These are phyloP conservation scores for Baorangia bicolor DNA, from an alignment of 768 basidiomycete genomes.

Conservation along the genomic window DNA sequence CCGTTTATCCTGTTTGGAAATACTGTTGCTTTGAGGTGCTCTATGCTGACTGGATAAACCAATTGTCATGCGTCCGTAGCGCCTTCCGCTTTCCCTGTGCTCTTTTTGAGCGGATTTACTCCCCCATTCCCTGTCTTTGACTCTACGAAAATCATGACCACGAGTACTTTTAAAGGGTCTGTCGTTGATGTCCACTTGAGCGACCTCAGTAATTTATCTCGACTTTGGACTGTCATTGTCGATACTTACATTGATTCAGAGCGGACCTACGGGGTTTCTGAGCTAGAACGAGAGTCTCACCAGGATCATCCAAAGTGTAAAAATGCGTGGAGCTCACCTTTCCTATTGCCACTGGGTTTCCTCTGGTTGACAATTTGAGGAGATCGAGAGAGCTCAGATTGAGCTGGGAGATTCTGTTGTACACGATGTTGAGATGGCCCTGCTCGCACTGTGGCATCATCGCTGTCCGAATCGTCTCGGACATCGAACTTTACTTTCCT, in stretches of 20 bases:
- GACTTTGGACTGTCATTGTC: background rate
- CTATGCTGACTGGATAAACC: conserved; percentile 8
- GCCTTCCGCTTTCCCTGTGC: background rate
- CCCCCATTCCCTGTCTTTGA: conserved; percentile 3
- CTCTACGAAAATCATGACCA: background rate
- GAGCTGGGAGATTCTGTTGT: background rate
- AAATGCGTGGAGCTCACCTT: conserved; percentile 1
- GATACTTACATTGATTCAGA: conserved; percentile 15
- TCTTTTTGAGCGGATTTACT: conserved; percentile 5
- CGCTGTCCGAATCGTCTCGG: conserved; percentile 10
- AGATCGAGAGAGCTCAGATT: background rate
- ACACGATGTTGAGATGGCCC: conserved; percentile 2
- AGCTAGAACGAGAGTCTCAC: conserved; percentile 1
- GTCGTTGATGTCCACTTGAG: conserved; percentile 11
- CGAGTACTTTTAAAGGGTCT: conserved; percentile 6
- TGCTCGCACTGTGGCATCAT: conserved; percentile 14
- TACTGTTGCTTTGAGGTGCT: background rate
- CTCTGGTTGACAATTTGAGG: background rate
- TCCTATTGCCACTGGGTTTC: conserved; percentile 2
- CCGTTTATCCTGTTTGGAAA: background rate
- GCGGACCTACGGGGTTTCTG: conserved; percentile 2
- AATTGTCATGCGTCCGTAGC: conserved; percentile 22
- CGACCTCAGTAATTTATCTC: background rate
- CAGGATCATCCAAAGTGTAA: background rate
- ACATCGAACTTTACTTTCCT: conserved; percentile 19